Percentiles rank a stretch among this genome's conserved stretches.
Conservation (phyloP, 805 yeast species). For the Kluyveromyces aestuarii region DNA sequence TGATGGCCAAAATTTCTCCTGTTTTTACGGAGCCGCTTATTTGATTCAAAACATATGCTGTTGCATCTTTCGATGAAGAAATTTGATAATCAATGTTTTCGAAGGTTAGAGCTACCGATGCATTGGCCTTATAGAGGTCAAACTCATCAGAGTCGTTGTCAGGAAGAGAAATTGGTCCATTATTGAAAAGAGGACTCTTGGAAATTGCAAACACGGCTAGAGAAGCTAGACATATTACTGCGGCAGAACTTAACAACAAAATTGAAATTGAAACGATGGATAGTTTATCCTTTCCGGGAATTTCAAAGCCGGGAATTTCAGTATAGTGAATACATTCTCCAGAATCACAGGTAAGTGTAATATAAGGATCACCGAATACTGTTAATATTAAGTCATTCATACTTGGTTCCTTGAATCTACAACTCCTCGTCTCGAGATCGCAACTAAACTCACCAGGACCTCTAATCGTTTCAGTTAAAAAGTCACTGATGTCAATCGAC, state of each 20-base stretch:
- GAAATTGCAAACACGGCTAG: slow-evolving; percentile 37
- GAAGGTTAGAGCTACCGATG: slow-evolving; percentile 70
- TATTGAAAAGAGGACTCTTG: slow-evolving; percentile 54
- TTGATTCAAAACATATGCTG: slow-evolving; percentile 42
- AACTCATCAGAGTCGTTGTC: slow-evolving; percentile 18
- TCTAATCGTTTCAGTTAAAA: slow-evolving; percentile 74
- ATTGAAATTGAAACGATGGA: slow-evolving; percentile 38
- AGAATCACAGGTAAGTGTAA: slow-evolving; percentile 68
- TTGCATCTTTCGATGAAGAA: slow-evolving; percentile 6
- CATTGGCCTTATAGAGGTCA: slow-evolving; percentile 38
- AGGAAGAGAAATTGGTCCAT: slow-evolving; percentile 18
- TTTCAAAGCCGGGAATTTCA: slow-evolving; percentile 82
- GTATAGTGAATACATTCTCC: slow-evolving; percentile 91
- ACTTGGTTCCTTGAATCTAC: slow-evolving; percentile 87
- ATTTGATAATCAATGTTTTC: slow-evolving; percentile 52
- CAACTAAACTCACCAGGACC: slow-evolving; percentile 95
- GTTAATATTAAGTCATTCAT: slow-evolving; percentile 87
- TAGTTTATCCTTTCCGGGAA: slow-evolving; percentile 47
- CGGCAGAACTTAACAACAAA: slow-evolving; percentile 31
- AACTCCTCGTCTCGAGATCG: slow-evolving; percentile 49
- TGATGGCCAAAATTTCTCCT: slow-evolving; percentile 84
- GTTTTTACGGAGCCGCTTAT: slow-evolving; percentile 76
- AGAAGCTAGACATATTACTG: slow-evolving; percentile 26
- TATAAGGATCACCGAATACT: slow-evolving; percentile 92
- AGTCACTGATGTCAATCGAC: slow-evolving; percentile 89